These are phyloP conservation scores for Neospora caninum DNA, from an alignment of 169 alveolate species.

Conservation along the genomic window DNA sequence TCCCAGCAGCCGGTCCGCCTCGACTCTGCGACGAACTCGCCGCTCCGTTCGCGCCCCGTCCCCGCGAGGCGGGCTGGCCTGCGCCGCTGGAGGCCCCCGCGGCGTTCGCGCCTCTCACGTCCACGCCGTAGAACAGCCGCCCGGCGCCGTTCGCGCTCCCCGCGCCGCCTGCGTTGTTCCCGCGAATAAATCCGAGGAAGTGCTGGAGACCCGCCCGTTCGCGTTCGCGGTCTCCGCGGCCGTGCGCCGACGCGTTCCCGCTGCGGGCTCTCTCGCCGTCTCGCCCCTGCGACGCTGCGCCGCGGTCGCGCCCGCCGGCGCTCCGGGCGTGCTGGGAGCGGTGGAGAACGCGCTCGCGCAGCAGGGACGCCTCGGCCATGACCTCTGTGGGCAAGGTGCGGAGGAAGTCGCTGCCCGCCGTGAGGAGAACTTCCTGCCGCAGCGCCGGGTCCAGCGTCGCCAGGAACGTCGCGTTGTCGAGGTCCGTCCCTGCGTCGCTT, in stretches of 20 bases:
- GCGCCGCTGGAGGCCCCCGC: not conserved
- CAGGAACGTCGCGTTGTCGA: slow-evolving; percentile 80
- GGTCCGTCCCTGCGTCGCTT: slow-evolving; percentile 66
- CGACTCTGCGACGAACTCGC: not conserved
- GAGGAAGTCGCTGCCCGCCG: slow-evolving; percentile 79
- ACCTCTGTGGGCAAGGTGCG: slow-evolving; percentile 79
- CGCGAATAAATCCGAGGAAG: not conserved
- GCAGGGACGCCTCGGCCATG: slow-evolving; percentile 77
- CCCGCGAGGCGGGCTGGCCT: not conserved
- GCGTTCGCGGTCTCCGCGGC: not conserved
- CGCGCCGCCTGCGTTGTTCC: not conserved
- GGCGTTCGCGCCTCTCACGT: not conserved
- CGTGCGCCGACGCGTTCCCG: not conserved
- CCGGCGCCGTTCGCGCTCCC: not conserved
- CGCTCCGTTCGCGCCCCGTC: not conserved
- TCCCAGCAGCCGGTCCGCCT: not conserved
- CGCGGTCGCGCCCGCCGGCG: not conserved
- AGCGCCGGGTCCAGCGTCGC: slow-evolving; percentile 82
- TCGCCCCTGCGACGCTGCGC: not conserved
- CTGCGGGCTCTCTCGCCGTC: not conserved
- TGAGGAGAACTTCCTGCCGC: slow-evolving; percentile 81
- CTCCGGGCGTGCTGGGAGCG: slow-evolving; percentile 54
- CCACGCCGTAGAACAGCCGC: not conserved
- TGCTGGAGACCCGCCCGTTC: not conserved
- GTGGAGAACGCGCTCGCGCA: slow-evolving; percentile 73